A percentile compares a stretch with the other conserved stretches of the same genome.
phyloP scores from a whole-genome alignment of 768 basidiomycete genomes.

The Hortiboletus flavorubellus region DNA sequence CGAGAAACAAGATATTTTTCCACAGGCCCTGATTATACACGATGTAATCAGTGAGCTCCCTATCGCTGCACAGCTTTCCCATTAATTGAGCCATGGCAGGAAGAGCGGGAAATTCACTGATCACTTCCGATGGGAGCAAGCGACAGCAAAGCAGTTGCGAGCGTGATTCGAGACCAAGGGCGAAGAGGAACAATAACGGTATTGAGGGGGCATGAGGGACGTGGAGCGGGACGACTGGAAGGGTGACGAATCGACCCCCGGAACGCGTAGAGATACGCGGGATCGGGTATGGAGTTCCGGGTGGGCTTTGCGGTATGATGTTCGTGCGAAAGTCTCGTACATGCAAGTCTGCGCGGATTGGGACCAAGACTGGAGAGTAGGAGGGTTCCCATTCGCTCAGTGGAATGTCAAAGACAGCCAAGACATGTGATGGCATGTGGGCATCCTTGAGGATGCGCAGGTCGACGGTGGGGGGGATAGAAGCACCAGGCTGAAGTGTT shows the following conservation, averaged over 20 bases:
- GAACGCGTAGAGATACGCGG: conserved; percentile 23
- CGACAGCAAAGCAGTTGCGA: conserved; percentile 45
- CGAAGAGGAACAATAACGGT: conserved; percentile 57
- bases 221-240: conserved; percentile 47
- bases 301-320: conserved; percentile 32
- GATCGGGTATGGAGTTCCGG: conserved; percentile 34
- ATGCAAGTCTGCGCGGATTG: conserved; percentile 50
- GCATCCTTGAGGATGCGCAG: conserved; percentile 46
- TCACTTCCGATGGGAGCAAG: conserved; percentile 49
- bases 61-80: conserved; percentile 38
- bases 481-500: conserved; percentile 19
- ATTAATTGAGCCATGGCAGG: conserved; percentile 55
- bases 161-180: conserved; percentile 49
- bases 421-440: conserved; percentile 54
- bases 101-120: conserved; percentile 60
- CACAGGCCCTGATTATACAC: conserved; percentile 58
- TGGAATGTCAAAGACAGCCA: conserved; percentile 42
- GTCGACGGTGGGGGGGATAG: conserved; percentile 43
- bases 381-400: conserved; percentile 27
- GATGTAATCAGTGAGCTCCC: conserved; percentile 30
- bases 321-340: conserved; percentile 36
- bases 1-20: conserved; percentile 59
- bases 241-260: conserved; percentile 37
- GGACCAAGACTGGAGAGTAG: conserved; percentile 45
- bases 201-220: conserved; percentile 55